Conservation (phyloP, 306 rosid genomes). For the Clitoria ternatea region DNA sequence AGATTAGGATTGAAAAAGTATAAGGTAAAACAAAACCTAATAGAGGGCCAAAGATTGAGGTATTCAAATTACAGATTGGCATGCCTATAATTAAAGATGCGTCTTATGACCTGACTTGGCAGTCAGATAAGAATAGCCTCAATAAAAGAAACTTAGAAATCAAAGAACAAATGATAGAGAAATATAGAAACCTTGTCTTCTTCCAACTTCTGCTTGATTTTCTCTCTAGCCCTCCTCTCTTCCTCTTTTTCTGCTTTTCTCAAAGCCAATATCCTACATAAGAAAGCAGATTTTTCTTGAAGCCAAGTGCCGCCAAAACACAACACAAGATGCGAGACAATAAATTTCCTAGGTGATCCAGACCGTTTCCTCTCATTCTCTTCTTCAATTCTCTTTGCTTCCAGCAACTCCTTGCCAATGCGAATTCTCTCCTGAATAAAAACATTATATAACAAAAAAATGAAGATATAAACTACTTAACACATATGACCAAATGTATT, state of each 20-base stretch:
- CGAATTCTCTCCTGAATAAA: slow-evolving; percentile 86
- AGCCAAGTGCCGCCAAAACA: slow-evolving; percentile 12
- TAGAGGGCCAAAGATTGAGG: neutral
- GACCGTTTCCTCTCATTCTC: slow-evolving; percentile 94
- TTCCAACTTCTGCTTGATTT: slow-evolving; percentile 87
- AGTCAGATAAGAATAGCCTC: slow-evolving; percentile 4
- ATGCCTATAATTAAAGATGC: neutral
- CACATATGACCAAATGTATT: neutral
- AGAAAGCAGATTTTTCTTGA: slow-evolving; percentile 22
- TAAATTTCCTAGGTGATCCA: slow-evolving; percentile 18
- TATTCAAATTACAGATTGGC: neutral
- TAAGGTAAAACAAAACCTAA: neutral
- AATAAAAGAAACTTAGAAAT: neutral
- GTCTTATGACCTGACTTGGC: neutral
- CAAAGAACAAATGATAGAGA: neutral
- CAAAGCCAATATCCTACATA: slow-evolving; percentile 68
- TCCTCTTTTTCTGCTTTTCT: slow-evolving; percentile 98
- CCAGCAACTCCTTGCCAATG: slow-evolving; percentile 90
- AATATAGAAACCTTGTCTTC: slow-evolving; percentile 78
- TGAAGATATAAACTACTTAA: slow-evolving; percentile 1
- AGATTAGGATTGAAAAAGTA: neutral
- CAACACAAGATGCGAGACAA: slow-evolving; percentile 18
- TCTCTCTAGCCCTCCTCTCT: slow-evolving; percentile 92
- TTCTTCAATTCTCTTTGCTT: slow-evolving; percentile 95
- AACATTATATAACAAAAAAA: slow-evolving; percentile 1